Conservation (phyloP, 306 rosid species). For the Geum urbanum region DNA sequence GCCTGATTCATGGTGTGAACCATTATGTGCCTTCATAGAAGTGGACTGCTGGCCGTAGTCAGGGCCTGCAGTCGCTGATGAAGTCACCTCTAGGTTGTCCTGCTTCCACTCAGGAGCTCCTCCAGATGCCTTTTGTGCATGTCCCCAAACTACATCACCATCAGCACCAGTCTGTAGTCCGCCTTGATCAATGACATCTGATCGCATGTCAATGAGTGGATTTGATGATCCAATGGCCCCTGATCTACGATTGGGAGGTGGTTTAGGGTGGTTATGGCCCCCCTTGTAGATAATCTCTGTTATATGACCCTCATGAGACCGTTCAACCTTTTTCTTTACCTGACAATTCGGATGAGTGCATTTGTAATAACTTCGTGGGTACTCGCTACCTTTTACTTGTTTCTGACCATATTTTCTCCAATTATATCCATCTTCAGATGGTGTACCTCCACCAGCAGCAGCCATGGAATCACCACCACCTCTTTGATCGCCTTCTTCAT, state of each 20-base stretch:
- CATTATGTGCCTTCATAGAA: constrained; percentile 63
- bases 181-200: constrained; percentile 55
- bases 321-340: constrained; percentile 90
- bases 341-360: constrained; percentile 81
- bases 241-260: constrained; percentile 73
- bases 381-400: constrained; percentile 97
- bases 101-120: constrained; percentile 63
- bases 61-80: constrained; percentile 60
- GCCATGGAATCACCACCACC: constrained; percentile 56
- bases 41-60: constrained; percentile 55
- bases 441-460: constrained; percentile 57
- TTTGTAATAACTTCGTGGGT: constrained; percentile 90
- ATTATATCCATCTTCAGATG: constrained; percentile 82
- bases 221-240: constrained; percentile 50
- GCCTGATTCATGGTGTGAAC: constrained; percentile 53
- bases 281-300: constrained; percentile 96
- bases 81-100: constrained; percentile 74
- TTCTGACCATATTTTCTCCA: constrained; percentile 98
- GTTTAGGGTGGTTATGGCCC: constrained; percentile 77
- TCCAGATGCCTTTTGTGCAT: constrained; percentile 46
- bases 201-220: constrained; percentile 54
- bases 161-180: constrained; percentile 54
- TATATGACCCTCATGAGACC: constrained; percentile 88
- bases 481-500: constrained; percentile 68
- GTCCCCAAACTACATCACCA: constrained; percentile 50